Percentiles rank a stretch among this genome's conserved stretches.
Evolutionary conservation across 129 eudicot species (phyloP).

Genomic region (Escallonia rubra): DNA sequence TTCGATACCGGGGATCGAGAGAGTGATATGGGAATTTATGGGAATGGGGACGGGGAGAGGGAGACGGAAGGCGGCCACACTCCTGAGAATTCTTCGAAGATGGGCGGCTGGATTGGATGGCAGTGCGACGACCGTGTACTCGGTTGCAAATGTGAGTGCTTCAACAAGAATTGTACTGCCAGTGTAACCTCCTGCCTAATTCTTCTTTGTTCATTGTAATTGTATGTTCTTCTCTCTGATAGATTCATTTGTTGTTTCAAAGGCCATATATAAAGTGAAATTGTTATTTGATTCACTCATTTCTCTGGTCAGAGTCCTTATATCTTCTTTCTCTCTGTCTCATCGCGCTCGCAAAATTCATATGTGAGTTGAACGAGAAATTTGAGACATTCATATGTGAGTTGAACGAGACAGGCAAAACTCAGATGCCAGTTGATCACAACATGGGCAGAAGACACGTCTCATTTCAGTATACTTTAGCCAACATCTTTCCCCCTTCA

Average conservation of each 20-base stretch:
- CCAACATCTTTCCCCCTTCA: no score
- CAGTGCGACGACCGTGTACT: constrained; percentile 25
- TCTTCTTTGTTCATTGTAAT: constrained; percentile 9
- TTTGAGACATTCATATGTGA: no score
- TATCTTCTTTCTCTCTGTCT: no score
- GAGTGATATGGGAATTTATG: constrained; percentile 89
- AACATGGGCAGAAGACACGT: no score
- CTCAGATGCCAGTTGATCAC: no score
- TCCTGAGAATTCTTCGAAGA: constrained; percentile 73
- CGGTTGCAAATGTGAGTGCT: constrained; percentile 21
- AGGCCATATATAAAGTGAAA: neutral
- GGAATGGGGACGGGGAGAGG: constrained; percentile 76
- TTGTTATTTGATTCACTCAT: neutral
- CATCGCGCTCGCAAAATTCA: no score
- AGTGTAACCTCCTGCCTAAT: constrained; percentile 18
- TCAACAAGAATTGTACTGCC: constrained; percentile 57
- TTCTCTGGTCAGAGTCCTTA: no score
- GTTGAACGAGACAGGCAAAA: no score
- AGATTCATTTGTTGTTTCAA: constrained; percentile 26
- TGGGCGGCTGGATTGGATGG: constrained; percentile 85
- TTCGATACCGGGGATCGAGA: constrained; percentile 53
- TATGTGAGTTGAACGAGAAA: no score
- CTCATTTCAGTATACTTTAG: no score
- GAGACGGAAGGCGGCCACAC: constrained; percentile 75
- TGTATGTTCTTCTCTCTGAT: constrained; percentile 24